Base-by-base conservation (phyloP, 139 green algal species). In the Chlorella sp. region DNA sequence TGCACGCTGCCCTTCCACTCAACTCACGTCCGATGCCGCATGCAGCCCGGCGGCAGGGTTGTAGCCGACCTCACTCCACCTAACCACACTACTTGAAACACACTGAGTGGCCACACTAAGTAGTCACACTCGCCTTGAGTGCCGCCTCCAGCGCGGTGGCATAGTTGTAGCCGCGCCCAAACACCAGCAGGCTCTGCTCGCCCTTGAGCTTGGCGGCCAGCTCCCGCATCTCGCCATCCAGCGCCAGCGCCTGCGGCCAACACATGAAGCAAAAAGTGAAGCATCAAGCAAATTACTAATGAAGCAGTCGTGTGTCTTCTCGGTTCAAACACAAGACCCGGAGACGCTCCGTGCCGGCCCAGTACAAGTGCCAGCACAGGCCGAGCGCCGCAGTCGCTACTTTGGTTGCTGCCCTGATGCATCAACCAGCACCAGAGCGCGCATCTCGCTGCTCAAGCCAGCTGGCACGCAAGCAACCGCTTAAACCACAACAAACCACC, bases 101-200 rank as follows among this genome's bases (percentile, higher is more conserved):
- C 38, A 2, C 43, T 3, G n/a, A n/a, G n/a, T n/a, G n/a, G n/a
- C n/a, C n/a, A n/a, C n/a, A n/a, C n/a, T n/a, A n/a, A n/a, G n/a
- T n/a, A 54, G 11, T 17, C 46, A 54, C 46, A 17, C 7, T 54
- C 46, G 46, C 84, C 83, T 93, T 93, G 73, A 93, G 88, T 3
- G 90, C 90, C 43, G 86, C 86, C 88, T 96, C 93, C 73, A 96
- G 67, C 14, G 93, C 93, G 30, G 93, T 96, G 41, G 93, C 91
- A 74, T 96, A 96, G 88, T 96, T 94, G 76, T 89, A 89, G 2
- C 93, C 93, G 41, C 93, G 90, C 30, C 90, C 92, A 78, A 94
- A 92, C 38, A 92, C 60, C 43, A 93, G 86, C 62, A 95, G 80
- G 36, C 40, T 86, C 54, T 90, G 78, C 81, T 96, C 92, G 6